Conservation (phyloP, 2,329 filamentous ascomycete genomes). For the Aspergillus melleus region DNA sequence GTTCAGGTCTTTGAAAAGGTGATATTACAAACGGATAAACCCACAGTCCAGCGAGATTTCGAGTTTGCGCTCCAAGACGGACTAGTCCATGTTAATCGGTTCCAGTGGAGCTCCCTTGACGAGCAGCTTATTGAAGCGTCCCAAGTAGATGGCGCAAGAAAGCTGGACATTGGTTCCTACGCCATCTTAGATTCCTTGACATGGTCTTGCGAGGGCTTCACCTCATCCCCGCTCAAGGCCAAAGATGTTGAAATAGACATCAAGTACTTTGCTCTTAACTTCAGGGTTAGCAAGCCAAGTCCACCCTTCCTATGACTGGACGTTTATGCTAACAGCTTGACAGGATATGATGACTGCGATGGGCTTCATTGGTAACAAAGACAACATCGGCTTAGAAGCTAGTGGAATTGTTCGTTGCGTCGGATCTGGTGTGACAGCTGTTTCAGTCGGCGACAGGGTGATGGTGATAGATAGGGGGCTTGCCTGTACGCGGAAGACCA, state of each 20-base stretch:
- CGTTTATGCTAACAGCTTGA: neutral
- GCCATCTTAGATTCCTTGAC: slow-evolving; percentile 9
- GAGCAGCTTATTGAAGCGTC: neutral
- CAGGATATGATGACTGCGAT: slow-evolving; percentile 34
- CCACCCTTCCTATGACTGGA: neutral
- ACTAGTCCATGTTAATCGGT: slow-evolving; percentile 7
- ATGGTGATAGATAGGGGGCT: slow-evolving; percentile 12
- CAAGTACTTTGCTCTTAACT: slow-evolving; percentile 36
- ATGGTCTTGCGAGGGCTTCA: slow-evolving; percentile 7
- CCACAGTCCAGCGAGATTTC: slow-evolving; percentile 1
- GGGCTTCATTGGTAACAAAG: slow-evolving; percentile 27
- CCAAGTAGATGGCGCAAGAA: neutral
- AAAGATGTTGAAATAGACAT: slow-evolving; percentile 35
- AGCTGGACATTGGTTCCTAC: slow-evolving; percentile 9
- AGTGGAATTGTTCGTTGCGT: slow-evolving; percentile 29
- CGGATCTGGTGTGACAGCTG: slow-evolving; percentile 22
- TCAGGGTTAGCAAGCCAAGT: slow-evolving; percentile 18
- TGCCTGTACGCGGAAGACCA: slow-evolving; percentile 11
- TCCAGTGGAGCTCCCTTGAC: slow-evolving; percentile 13
- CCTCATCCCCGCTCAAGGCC: neutral
- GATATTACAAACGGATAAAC: neutral
- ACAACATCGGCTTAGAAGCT: slow-evolving; percentile 33
- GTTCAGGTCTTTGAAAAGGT: slow-evolving; percentile 8
- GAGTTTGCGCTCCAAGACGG: slow-evolving; percentile 15
- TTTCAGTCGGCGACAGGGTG: slow-evolving; percentile 34